Evolutionary conservation across 768 basidiomycete species (phyloP).

Genomic region (Termitomyces eurrhizus): DNA sequence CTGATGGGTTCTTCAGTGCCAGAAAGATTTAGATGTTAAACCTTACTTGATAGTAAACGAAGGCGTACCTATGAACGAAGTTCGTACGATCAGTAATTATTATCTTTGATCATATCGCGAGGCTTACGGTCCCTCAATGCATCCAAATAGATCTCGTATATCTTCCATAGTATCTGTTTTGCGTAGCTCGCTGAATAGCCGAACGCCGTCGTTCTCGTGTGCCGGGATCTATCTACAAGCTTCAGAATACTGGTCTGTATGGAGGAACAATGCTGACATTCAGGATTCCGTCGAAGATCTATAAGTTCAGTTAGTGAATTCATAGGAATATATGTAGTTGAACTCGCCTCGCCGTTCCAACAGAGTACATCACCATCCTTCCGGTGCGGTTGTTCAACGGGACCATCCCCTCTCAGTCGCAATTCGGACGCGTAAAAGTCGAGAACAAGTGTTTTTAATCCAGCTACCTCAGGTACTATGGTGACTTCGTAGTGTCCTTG

Average conservation of each 20-base stretch:
- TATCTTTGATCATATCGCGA: neutral
- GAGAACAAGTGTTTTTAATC: constrained; percentile 23
- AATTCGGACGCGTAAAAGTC: constrained; percentile 76
- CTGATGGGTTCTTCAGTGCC: constrained; percentile 28
- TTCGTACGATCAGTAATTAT: neutral
- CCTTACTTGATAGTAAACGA: constrained; percentile 73
- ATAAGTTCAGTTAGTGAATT: neutral
- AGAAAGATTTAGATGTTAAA: neutral
- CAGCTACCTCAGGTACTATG: constrained; percentile 5
- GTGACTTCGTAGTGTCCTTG: constrained; percentile 31
- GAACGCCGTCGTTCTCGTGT: constrained; percentile 71
- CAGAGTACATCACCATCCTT: constrained; percentile 59
- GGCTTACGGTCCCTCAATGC: constrained; percentile 80
- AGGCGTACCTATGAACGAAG: constrained; percentile 59
- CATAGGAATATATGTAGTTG: neutral
- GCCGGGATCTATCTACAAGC: constrained; percentile 40
- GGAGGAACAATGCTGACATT: constrained; percentile 39
- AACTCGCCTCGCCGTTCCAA: constrained; percentile 79
- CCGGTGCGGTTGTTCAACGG: constrained; percentile 67
- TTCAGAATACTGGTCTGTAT: neutral
- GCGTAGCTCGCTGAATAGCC: constrained; percentile 36
- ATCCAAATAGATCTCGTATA: constrained; percentile 50
- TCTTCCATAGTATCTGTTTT: constrained; percentile 29
- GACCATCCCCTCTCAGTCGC: constrained; percentile 56
- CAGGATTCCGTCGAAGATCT: constrained; percentile 78